phyloP scores from a whole-genome alignment of 306 rosid species.

The Castanopsis chinensis region DNA sequence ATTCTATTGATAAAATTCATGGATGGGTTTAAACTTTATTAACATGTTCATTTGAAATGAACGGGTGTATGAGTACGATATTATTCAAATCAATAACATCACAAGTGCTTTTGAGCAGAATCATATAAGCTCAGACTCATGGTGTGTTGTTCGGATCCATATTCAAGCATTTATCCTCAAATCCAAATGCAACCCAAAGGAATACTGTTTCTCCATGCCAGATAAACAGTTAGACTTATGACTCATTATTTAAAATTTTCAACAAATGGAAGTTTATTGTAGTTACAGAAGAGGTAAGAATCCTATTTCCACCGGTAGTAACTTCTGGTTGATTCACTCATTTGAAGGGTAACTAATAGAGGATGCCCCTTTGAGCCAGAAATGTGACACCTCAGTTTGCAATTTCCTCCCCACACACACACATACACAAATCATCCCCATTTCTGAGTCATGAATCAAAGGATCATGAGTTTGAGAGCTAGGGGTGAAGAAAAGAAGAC shows the following conservation, averaged over 20 bases:
- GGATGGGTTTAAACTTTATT: too few species aligned
- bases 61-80: too few species aligned
- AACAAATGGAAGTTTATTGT: neutral
- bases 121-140: too few species aligned
- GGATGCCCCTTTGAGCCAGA: neutral
- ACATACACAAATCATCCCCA: neutral
- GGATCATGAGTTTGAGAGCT: neutral
- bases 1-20: too few species aligned
- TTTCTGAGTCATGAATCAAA: neutral
- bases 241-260: neutral
- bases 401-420: neutral
- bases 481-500: neutral
- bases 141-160: too few species aligned
- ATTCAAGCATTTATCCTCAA: too few species aligned
- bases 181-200: too few species aligned
- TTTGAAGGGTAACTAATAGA: neutral
- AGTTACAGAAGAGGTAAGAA: neutral
- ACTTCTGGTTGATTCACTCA: too few species aligned
- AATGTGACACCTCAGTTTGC: neutral
- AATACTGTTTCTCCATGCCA: neutral
- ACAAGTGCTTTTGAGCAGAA: too few species aligned
- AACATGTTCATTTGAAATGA: too few species aligned
- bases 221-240: neutral
- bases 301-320: neutral
- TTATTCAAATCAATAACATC: too few species aligned